Evolutionary conservation across 768 basidiomycete species (phyloP).

Genomic region (Rickenella mellea): DNA sequence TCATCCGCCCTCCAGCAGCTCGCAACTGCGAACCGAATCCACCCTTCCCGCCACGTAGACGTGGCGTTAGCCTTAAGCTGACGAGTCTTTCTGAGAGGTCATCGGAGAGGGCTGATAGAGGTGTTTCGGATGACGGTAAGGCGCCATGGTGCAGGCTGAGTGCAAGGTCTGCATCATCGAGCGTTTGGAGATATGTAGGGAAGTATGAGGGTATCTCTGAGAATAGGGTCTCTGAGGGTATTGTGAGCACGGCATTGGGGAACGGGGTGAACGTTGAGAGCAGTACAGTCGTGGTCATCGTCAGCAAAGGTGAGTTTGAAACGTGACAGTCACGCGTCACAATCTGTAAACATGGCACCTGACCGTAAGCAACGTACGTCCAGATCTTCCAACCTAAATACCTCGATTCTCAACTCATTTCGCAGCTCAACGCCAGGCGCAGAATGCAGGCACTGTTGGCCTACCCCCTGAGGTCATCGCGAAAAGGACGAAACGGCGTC

Average conservation of each 20-base stretch:
- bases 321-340: too few species aligned
- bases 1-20: conserved; percentile 97
- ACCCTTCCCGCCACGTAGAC: conserved; percentile 86
- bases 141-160: conserved; percentile 31
- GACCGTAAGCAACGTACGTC: too few species aligned
- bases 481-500: conserved; percentile 66
- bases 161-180: conserved; percentile 32
- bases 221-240: conserved; percentile 31
- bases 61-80: conserved; percentile 64
- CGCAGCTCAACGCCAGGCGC: conserved; percentile 4
- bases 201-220: conserved; percentile 34
- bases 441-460: conserved; percentile 1
- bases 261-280: conserved; percentile 56
- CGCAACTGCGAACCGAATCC: conserved; percentile 95
- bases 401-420: too few species aligned
- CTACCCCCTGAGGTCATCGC: conserved; percentile 60
- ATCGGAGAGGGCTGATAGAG: conserved; percentile 26
- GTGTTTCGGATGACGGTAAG: conserved; percentile 17
- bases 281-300: conserved; percentile 43
- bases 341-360: too few species aligned
- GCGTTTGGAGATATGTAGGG: conserved; percentile 33
- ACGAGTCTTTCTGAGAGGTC: conserved; percentile 27
- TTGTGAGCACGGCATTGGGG: conserved; percentile 40
- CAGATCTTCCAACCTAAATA: too few species aligned
- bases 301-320: too few species aligned